These are phyloP conservation scores for Boletellus ananiceps DNA, from an alignment of 768 basidiomycete species.

Conservation along the genomic window DNA sequence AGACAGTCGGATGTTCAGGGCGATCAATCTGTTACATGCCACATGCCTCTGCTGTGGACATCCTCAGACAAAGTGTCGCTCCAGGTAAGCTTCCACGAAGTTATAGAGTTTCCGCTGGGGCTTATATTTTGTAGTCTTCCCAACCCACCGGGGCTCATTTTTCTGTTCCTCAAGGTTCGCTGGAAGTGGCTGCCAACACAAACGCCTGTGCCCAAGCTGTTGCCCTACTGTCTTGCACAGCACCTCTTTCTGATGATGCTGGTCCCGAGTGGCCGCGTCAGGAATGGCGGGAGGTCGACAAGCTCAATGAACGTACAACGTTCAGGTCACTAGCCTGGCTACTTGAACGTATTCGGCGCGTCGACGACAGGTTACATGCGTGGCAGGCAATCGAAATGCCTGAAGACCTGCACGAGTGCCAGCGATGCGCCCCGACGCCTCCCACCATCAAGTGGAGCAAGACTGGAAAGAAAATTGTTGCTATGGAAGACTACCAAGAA, in stretches of 20 bases:
- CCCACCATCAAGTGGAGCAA: conserved; percentile 76
- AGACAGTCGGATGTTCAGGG: conserved; percentile 57
- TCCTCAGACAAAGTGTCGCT: conserved; percentile 44
- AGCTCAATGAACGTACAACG: conserved; percentile 75
- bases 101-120: background rate
- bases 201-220: conserved; percentile 72
- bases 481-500: conserved; percentile 79
- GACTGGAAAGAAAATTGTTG: conserved; percentile 51
- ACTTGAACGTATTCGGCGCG: conserved; percentile 73
- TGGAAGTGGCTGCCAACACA: conserved; percentile 48
- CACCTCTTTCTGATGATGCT: conserved; percentile 66
- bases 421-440: conserved; percentile 75
- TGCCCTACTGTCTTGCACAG: conserved; percentile 72
- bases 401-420: conserved; percentile 52
- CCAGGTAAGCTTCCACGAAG: conserved; percentile 39
- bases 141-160: conserved; percentile 53
- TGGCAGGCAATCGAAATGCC: conserved; percentile 62
- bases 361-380: conserved; percentile 55
- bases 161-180: conserved; percentile 52
- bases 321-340: conserved; percentile 87
- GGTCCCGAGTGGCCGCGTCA: conserved; percentile 76
- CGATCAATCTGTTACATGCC: conserved; percentile 48
- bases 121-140: conserved; percentile 42
- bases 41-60: conserved; percentile 66
- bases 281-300: conserved; percentile 77